Percentiles rank a stretch among this genome's conserved stretches.
phyloP scores from a whole-genome alignment of 192 early-diverging fungal genomes.

The Podila horticola region DNA sequence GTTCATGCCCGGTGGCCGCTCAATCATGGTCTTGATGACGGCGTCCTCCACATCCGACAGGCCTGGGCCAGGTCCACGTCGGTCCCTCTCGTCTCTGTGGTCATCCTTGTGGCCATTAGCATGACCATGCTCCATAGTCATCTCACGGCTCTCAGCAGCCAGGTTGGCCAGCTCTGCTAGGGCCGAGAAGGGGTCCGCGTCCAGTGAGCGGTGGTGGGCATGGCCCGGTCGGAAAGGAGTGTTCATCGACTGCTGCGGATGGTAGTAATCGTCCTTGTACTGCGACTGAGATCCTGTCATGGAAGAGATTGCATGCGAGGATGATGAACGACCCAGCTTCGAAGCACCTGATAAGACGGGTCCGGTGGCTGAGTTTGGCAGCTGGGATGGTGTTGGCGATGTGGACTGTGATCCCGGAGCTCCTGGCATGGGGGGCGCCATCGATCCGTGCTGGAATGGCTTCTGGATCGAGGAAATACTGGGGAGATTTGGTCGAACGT shows the following conservation, averaged over 20 bases:
- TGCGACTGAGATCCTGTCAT: slow-evolving; percentile 5
- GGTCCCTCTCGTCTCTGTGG: slow-evolving; percentile 10
- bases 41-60: slow-evolving; percentile 35
- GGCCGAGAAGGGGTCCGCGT: slow-evolving; percentile 39
- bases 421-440: slow-evolving; percentile 2
- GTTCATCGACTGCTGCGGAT: not conserved
- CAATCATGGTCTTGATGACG: slow-evolving; percentile 43
- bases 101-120: slow-evolving; percentile 5
- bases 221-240: slow-evolving; percentile 14
- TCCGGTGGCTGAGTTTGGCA: slow-evolving; percentile 5
- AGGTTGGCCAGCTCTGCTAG: slow-evolving; percentile 42
- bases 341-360: slow-evolving; percentile 2
- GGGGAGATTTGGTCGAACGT: slow-evolving; percentile 31
- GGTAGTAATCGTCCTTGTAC: not conserved
- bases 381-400: slow-evolving; percentile 7
- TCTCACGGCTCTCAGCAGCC: slow-evolving; percentile 32
- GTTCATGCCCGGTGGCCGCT: slow-evolving; percentile 8
- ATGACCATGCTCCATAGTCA: slow-evolving; percentile 1
- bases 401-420: slow-evolving; percentile 15
- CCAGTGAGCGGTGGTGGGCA: slow-evolving; percentile 42
- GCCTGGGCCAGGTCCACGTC: not conserved
- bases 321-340: slow-evolving; percentile 23
- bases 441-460: not conserved
- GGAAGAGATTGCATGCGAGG: slow-evolving; percentile 7
- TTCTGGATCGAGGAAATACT: slow-evolving; percentile 36